phyloP scores from a whole-genome alignment of 331 rosid genomes.

The Quercus lobata region DNA sequence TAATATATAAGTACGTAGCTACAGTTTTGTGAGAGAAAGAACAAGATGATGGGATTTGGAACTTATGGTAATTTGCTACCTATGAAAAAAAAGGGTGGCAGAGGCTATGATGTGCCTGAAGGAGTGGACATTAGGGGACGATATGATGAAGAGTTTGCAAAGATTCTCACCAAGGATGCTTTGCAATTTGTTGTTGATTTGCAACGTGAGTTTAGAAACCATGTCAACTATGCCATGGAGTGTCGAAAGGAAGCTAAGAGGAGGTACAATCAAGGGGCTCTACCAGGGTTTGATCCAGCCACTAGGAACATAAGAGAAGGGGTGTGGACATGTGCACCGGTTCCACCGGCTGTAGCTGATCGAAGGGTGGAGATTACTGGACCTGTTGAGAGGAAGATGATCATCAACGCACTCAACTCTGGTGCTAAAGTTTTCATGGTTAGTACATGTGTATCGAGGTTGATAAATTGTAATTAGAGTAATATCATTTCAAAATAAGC shows the following conservation, averaged over 20 bases:
- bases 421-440: constrained; percentile 97
- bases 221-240: constrained; percentile 62
- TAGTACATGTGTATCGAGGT: not conserved
- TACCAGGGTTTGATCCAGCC: constrained; percentile 76
- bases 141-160: constrained; percentile 56
- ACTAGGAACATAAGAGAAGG: constrained; percentile 56
- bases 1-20: not conserved
- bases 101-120: constrained; percentile 63
- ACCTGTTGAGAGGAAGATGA: constrained; percentile 87
- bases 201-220: constrained; percentile 74
- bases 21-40: not conserved
- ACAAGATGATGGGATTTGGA: constrained; percentile 31
- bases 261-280: constrained; percentile 62
- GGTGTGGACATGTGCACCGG: constrained; percentile 69
- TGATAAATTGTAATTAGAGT: no score
- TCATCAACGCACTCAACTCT: constrained; percentile 92
- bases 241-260: constrained; percentile 70
- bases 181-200: constrained; percentile 60
- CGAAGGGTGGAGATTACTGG: constrained; percentile 92
- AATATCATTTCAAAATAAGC: no score
- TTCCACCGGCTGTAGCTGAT: constrained; percentile 65
- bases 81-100: not conserved
- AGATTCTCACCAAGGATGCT: constrained; percentile 71
- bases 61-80: constrained; percentile 18
- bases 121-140: constrained; percentile 77